Percentiles rank a stretch among this genome's conserved stretches.
phyloP scores from a whole-genome alignment of 352 stramenopile species.

The Globisporangium perplexum region DNA sequence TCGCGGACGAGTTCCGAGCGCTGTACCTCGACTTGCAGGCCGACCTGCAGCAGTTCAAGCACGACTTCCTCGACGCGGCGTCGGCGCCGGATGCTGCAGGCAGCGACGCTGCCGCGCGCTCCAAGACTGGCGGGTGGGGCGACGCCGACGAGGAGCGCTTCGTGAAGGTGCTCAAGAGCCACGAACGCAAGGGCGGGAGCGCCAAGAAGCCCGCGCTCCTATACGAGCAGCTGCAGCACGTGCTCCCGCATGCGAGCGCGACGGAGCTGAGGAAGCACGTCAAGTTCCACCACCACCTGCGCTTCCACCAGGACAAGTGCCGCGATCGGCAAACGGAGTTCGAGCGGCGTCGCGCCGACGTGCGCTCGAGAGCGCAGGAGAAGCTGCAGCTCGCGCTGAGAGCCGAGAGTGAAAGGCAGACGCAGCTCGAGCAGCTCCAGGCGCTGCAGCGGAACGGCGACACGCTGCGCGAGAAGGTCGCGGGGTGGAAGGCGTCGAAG shows the following conservation, averaged over 20 bases:
- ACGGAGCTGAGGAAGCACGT: conserved; percentile 42
- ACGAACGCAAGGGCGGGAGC: conserved; percentile 23
- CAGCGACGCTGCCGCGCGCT: conserved; percentile 25
- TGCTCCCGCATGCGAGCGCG: conserved; percentile 31
- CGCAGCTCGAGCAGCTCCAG: conserved; percentile 28
- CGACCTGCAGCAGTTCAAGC: conserved; percentile 31
- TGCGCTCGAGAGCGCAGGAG: conserved; percentile 20
- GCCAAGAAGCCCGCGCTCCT: conserved; percentile 46
- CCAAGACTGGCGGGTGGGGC: conserved; percentile 38
- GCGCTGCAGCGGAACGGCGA: conserved; percentile 34
- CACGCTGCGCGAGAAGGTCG: conserved; percentile 34
- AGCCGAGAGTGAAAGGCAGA: conserved; percentile 20
- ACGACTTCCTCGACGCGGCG: conserved; percentile 30
- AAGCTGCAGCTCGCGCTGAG: conserved; percentile 22
- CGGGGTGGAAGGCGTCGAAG: conserved; percentile 42
- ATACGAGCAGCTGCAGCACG: conserved; percentile 48
- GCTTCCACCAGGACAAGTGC: conserved; percentile 52
- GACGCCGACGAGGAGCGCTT: conserved; percentile 54
- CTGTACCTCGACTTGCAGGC: conserved; percentile 17
- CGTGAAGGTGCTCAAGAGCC: conserved; percentile 42
- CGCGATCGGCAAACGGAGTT: conserved; percentile 41
- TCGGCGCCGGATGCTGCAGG: conserved; percentile 26
- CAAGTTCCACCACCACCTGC: conserved; percentile 53
- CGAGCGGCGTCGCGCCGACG: conserved; percentile 25
- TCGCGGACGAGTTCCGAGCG: conserved; percentile 23